phyloP scores from a whole-genome alignment of 257 asterid genomes.

The Petunia axillaris region DNA sequence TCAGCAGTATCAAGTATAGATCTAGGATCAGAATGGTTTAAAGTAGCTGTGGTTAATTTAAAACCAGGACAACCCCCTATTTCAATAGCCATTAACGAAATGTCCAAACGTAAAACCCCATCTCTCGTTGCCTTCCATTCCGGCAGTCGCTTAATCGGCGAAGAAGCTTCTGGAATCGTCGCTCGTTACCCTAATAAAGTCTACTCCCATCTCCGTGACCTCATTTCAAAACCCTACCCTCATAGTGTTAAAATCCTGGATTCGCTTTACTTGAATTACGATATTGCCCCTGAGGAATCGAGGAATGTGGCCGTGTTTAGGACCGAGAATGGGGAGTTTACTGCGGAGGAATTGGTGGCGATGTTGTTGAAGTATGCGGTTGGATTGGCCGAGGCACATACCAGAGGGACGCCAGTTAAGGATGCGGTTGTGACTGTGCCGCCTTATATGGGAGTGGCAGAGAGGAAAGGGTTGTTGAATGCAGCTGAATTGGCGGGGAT shows the following conservation, averaged over 20 bases:
- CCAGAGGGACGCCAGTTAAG: slow-evolving; percentile 56
- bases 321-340: slow-evolving; percentile 54
- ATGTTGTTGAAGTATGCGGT: slow-evolving; percentile 80
- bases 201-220: slow-evolving; percentile 65
- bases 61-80: slow-evolving; percentile 95
- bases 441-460: slow-evolving; percentile 81
- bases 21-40: slow-evolving; percentile 97
- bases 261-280: slow-evolving; percentile 55
- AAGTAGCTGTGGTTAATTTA: slow-evolving; percentile 92
- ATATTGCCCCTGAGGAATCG: slow-evolving; percentile 46
- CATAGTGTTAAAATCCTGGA: slow-evolving; percentile 39
- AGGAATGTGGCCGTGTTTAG: slow-evolving; percentile 55
- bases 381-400: slow-evolving; percentile 78
- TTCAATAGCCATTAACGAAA: slow-evolving; percentile 90
- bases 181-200: slow-evolving; percentile 91
- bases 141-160: slow-evolving; percentile 79
- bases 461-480: slow-evolving; percentile 68
- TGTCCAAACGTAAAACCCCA: slow-evolving; percentile 98
- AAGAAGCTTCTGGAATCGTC: slow-evolving; percentile 76
- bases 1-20: slow-evolving; percentile 97
- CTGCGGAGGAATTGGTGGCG: slow-evolving; percentile 89
- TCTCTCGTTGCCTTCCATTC: slow-evolving; percentile 77
- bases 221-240: slow-evolving; percentile 66
- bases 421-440: slow-evolving; percentile 95
- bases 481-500: slow-evolving; percentile 97